A percentile compares a stretch with the other conserved stretches of the same genome.
These are phyloP conservation scores for Penicillium crustosum DNA, from an alignment of 2,329 filamentous ascomycete species.

Conservation along the genomic window DNA sequence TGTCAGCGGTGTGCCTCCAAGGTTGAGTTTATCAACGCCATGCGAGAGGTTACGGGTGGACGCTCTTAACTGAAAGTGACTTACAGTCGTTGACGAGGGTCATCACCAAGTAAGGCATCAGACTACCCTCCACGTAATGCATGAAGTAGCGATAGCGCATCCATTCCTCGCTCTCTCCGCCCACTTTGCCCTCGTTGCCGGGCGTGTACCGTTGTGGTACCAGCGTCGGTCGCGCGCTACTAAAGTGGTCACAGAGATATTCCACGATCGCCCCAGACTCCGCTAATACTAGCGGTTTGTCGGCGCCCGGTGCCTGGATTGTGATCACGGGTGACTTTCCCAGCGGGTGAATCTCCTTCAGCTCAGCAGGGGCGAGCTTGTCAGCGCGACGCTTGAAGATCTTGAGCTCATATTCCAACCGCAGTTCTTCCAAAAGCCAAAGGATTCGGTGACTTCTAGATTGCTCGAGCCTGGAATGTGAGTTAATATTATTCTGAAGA, in stretches of 20 bases:
- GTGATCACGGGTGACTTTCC: constrained; percentile 83
- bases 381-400: constrained; percentile 69
- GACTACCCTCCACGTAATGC: constrained; percentile 80
- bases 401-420: constrained; percentile 75
- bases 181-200: constrained; percentile 56
- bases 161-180: constrained; percentile 61
- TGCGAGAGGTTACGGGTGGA: neutral
- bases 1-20: neutral
- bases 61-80: constrained; percentile 21
- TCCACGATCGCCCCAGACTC: constrained; percentile 81
- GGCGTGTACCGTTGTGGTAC: constrained; percentile 52
- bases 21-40: neutral
- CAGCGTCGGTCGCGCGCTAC: constrained; percentile 40
- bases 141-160: constrained; percentile 67
- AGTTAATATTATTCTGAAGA: constrained; percentile 1
- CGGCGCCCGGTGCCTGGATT: constrained; percentile 52
- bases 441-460: constrained; percentile 80
- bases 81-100: constrained; percentile 60
- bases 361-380: constrained; percentile 69
- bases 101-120: constrained; percentile 72
- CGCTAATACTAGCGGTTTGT: constrained; percentile 64
- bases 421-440: constrained; percentile 82
- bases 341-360: constrained; percentile 76
- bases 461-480: constrained; percentile 66
- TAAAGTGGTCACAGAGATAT: constrained; percentile 73